Percentiles rank a stretch among this genome's conserved stretches.
Evolutionary conservation across 805 yeast genomes (phyloP).

Genomic region (Candida incommunis): DNA sequence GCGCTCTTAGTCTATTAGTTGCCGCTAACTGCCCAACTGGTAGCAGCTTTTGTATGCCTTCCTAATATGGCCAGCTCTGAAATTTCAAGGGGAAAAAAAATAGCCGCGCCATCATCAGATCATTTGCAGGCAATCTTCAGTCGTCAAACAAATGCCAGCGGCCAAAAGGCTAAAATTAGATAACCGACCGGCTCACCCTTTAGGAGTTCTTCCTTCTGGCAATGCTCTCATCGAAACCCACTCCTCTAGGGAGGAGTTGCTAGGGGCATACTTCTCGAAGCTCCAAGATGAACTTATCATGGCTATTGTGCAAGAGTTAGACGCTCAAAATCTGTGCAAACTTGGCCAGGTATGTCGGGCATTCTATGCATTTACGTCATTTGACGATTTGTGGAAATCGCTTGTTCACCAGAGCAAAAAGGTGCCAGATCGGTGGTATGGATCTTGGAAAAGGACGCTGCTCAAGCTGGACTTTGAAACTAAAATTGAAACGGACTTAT

Average conservation of each 20-base stretch:
- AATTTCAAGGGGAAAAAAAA: too few relatives aligned
- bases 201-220: conserved; percentile 66
- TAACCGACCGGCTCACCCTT: conserved; percentile 39
- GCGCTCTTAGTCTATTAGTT: too few relatives aligned
- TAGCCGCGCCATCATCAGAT: too few relatives aligned
- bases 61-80: too few relatives aligned
- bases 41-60: too few relatives aligned
- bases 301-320: conserved; percentile 35
- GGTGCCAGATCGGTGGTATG: conserved; percentile 40
- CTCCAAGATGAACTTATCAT: conserved; percentile 55
- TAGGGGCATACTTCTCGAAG: conserved; percentile 21
- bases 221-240: conserved; percentile 34
- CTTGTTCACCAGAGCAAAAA: conserved; percentile 29
- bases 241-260: conserved; percentile 6
- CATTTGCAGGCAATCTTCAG: too few relatives aligned
- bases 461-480: conserved; percentile 15
- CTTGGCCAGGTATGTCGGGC: conserved; percentile 50
- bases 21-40: too few relatives aligned
- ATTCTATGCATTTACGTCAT: conserved; percentile 56
- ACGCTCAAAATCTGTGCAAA: conserved; percentile 34
- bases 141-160: not conserved
- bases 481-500: conserved; percentile 26
- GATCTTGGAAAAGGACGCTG: conserved; percentile 66
- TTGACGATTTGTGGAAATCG: conserved; percentile 73
- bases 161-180: conserved; percentile 8